These are phyloP conservation scores for Porodaedalea pini DNA, from an alignment of 1,284 basidiomycete species.

Conservation along the genomic window DNA sequence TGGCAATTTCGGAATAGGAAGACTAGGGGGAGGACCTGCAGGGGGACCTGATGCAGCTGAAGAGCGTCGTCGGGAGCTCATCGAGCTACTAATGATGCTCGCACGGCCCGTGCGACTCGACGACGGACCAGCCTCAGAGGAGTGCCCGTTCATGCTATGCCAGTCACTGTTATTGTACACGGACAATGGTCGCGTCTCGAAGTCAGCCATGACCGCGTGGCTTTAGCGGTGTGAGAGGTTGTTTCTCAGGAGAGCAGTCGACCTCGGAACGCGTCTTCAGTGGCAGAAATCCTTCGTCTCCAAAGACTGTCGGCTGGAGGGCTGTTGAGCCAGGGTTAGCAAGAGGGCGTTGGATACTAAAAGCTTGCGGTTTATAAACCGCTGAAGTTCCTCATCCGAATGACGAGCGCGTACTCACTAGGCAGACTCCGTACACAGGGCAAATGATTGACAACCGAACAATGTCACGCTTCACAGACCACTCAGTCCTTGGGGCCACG, in stretches of 20 bases:
- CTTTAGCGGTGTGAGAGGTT: not conserved
- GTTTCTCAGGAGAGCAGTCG: not conserved
- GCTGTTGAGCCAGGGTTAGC: not conserved
- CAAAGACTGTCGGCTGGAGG: not conserved
- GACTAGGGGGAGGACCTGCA: slow-evolving; percentile 66
- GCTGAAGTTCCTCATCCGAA: not conserved
- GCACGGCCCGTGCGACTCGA: slow-evolving; percentile 11
- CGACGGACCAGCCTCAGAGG: slow-evolving; percentile 23
- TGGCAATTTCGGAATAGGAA: slow-evolving; percentile 66
- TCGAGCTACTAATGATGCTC: slow-evolving; percentile 21
- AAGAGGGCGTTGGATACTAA: not conserved
- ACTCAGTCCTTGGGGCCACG: no score
- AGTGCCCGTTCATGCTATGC: slow-evolving; percentile 30
- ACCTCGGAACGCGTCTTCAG: slow-evolving; percentile 8
- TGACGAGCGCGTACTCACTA: not conserved
- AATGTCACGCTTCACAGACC: slow-evolving; percentile 9
- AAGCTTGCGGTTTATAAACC: not conserved
- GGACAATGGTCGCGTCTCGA: slow-evolving; percentile 42
- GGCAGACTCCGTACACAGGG: not conserved
- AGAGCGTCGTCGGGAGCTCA: slow-evolving; percentile 59
- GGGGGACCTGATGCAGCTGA: slow-evolving; percentile 60
- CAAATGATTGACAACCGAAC: slow-evolving; percentile 10
- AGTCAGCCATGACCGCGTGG: slow-evolving; percentile 47
- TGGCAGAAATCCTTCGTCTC: slow-evolving; percentile 7
- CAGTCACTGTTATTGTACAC: slow-evolving; percentile 45